phyloP scores from a whole-genome alignment of 306 rosid species.

The Echinosophora koreensis region DNA sequence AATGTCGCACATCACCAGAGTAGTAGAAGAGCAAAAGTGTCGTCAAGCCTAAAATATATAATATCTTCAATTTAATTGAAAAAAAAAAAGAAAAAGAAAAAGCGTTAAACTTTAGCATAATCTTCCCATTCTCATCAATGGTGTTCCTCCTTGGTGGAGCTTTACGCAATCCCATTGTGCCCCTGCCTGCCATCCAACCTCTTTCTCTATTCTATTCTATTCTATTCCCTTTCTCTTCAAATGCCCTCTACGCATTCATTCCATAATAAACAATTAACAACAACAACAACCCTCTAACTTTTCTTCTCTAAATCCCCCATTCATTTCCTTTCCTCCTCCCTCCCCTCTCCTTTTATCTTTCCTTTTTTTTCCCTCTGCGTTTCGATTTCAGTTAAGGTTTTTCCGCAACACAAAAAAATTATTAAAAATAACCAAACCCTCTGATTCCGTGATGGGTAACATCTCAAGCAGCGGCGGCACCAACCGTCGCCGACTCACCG shows the following conservation, averaged over 20 bases:
- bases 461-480: conserved; percentile 56
- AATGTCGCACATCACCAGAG: too few species aligned
- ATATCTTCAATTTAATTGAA: too few species aligned
- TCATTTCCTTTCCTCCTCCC: not conserved
- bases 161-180: conserved; percentile 49
- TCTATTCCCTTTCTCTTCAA: not conserved
- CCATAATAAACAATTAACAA: not conserved
- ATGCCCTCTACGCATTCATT: not conserved
- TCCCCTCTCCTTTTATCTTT: not conserved
- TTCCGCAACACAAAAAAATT: not conserved
- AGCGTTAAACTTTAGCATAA: not conserved
- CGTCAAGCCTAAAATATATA: too few species aligned
- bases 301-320: not conserved
- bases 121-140: conserved; percentile 30
- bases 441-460: conserved; percentile 72
- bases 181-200: not conserved
- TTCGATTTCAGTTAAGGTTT: not conserved
- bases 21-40: too few species aligned
- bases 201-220: not conserved
- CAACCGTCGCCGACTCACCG: conserved; percentile 61
- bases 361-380: not conserved
- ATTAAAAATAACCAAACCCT: not conserved
- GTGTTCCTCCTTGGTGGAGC: conserved; percentile 42
- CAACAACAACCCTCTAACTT: conserved; percentile 1
- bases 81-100: not conserved